phyloP scores from a whole-genome alignment of 2,329 filamentous ascomycete species.

The Juglanconis juglandina region DNA sequence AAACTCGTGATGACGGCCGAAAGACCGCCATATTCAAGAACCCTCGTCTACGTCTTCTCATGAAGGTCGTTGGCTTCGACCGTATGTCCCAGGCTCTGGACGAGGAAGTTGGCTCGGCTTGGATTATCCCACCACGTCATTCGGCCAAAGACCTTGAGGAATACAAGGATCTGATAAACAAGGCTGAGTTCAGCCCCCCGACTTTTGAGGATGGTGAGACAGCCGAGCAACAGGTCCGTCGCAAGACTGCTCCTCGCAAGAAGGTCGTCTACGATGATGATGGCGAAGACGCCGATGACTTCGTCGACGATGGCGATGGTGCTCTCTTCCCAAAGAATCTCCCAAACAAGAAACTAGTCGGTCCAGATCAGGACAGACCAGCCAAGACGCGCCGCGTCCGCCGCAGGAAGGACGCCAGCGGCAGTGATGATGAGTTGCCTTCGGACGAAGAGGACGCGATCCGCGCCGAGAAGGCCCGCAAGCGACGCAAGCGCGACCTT shows the following conservation, averaged over 20 bases:
- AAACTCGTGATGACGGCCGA: conserved; percentile 62
- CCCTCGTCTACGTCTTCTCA: conserved; percentile 77
- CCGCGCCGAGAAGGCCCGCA: conserved; percentile 9
- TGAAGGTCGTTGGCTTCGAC: conserved; percentile 71
- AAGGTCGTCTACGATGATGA: conserved; percentile 68
- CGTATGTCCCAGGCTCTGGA: conserved; percentile 52
- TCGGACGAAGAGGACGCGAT: conserved; percentile 53
- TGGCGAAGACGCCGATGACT: conserved; percentile 48
- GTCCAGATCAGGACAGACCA: conserved; percentile 42
- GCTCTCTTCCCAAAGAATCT: conserved; percentile 66
- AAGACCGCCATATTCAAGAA: conserved; percentile 83
- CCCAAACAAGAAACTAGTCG: conserved; percentile 6
- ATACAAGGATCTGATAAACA: conserved; percentile 68
- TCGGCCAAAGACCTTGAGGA: conserved; percentile 65
- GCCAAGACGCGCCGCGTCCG: conserved; percentile 61
- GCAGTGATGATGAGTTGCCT: conserved; percentile 41
- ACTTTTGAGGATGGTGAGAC: conserved; percentile 71
- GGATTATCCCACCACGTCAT: conserved; percentile 70
- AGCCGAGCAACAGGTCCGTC: conserved; percentile 75
- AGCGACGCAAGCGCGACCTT: conserved; percentile 64
- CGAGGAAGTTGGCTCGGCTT: conserved; percentile 71
- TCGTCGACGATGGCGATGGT: conserved; percentile 49
- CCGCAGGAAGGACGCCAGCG: conserved; percentile 35
- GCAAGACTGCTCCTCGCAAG: conserved; percentile 56
- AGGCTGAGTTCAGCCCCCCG: conserved; percentile 74